Conservation (phyloP, 73 alveolate species). For the Paraurostyla sp. region DNA sequence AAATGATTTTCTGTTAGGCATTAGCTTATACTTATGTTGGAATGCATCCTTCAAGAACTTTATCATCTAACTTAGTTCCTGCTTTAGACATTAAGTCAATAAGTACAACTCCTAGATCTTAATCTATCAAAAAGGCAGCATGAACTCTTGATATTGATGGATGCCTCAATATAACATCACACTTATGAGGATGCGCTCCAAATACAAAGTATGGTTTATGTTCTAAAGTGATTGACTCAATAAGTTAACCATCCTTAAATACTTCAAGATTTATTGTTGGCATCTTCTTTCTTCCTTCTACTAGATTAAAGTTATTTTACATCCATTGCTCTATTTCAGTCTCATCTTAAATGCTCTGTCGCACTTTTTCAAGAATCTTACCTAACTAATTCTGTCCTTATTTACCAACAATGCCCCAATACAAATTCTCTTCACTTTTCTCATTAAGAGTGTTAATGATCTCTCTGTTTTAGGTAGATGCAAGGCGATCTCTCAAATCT, state of each 20-base stretch:
- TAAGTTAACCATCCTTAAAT: slow-evolving; percentile 67
- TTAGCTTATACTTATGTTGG: slow-evolving; percentile 72
- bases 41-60: slow-evolving; percentile 62
- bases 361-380: slow-evolving; percentile 74
- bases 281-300: slow-evolving; percentile 72
- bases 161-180: slow-evolving; percentile 81
- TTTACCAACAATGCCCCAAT: slow-evolving; percentile 83
- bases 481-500: slow-evolving; percentile 79
- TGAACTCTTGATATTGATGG: slow-evolving; percentile 86
- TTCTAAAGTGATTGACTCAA: slow-evolving; percentile 74
- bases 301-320: slow-evolving; percentile 71
- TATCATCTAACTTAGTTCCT: slow-evolving; percentile 76
- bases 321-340: slow-evolving; percentile 81
- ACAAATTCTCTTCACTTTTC: slow-evolving; percentile 71
- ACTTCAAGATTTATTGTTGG: slow-evolving; percentile 78
- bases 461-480: slow-evolving; percentile 78
- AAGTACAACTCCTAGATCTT: slow-evolving; percentile 68
- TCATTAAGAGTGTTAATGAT: slow-evolving; percentile 60
- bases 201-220: slow-evolving; percentile 70
- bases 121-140: slow-evolving; percentile 80
- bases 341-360: slow-evolving; percentile 71
- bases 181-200: slow-evolving; percentile 78
- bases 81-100: slow-evolving; percentile 86
- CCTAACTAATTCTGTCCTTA: slow-evolving; percentile 87
- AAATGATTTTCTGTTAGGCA: slow-evolving; percentile 50